Evolutionary conservation across 192 early-diverging fungal genomes (phyloP).

Genomic region (Geranomyces michiganensis): DNA sequence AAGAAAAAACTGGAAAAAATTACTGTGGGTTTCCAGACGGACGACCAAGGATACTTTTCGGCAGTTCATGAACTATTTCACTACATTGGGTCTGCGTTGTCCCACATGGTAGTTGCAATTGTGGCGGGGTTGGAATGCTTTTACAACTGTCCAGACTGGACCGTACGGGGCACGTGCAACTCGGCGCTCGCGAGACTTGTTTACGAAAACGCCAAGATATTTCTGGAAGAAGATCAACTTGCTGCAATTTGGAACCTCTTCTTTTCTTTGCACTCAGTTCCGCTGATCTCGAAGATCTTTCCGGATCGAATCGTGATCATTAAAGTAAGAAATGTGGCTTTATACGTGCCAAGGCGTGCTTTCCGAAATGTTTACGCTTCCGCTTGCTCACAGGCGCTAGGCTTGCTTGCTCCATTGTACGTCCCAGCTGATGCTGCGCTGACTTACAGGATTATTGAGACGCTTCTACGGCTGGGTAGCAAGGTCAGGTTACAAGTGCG

Average conservation of each 20-base stretch:
- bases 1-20: slow-evolving; percentile 40
- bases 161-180: slow-evolving; percentile 55
- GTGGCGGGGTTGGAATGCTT: slow-evolving; percentile 65
- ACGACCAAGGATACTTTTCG: slow-evolving; percentile 40
- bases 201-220: slow-evolving; percentile 56
- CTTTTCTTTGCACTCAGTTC: slow-evolving; percentile 52
- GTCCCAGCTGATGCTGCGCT: slow-evolving; percentile 45
- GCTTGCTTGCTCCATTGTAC: slow-evolving; percentile 53
- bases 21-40: slow-evolving; percentile 41
- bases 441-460: slow-evolving; percentile 42
- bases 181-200: slow-evolving; percentile 55
- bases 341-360: not conserved
- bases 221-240: slow-evolving; percentile 62
- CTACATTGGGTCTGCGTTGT: slow-evolving; percentile 46
- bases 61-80: slow-evolving; percentile 55
- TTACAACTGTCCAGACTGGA: slow-evolving; percentile 53
- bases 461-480: slow-evolving; percentile 44
- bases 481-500: slow-evolving; percentile 40
- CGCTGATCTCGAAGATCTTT: slow-evolving; percentile 49
- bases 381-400: slow-evolving; percentile 41
- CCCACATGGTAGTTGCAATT: slow-evolving; percentile 52
- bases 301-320: slow-evolving; percentile 60
- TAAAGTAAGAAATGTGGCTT: slow-evolving; percentile 35
- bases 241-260: slow-evolving; percentile 63
- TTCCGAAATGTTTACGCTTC: not conserved